Conservation (phyloP, 2,329 filamentous ascomycete genomes). For the Cytospora leucostoma region DNA sequence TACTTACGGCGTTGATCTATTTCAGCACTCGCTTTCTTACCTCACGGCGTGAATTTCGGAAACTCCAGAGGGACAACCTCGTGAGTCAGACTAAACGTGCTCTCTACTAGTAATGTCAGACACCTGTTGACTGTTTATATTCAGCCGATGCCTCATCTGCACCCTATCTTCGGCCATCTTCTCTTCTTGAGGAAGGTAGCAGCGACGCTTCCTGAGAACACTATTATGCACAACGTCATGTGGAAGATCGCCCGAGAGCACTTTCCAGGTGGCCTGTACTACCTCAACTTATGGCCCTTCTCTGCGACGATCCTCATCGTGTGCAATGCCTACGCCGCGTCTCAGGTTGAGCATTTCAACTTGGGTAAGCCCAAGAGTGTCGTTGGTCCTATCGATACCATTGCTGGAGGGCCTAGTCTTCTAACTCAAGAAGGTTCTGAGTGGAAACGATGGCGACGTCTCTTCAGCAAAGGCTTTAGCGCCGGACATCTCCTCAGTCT, state of each 20-base stretch:
- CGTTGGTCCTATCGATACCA: slow-evolving; percentile 29
- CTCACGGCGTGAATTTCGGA: not conserved
- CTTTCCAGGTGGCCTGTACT: slow-evolving; percentile 31
- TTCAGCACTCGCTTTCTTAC: not conserved
- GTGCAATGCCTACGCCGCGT: slow-evolving; percentile 24
- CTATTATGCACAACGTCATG: slow-evolving; percentile 29
- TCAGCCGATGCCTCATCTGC: slow-evolving; percentile 15
- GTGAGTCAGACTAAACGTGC: too few species aligned
- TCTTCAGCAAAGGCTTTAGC: slow-evolving; percentile 32
- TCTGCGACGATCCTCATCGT: slow-evolving; percentile 29
- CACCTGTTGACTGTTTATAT: not conserved
- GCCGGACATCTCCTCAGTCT: slow-evolving; percentile 28
- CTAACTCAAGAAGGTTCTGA: not conserved
- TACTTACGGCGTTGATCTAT: not conserved
- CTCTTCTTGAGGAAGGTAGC: slow-evolving; percentile 27
- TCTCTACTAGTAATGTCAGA: too few species aligned
- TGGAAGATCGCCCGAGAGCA: slow-evolving; percentile 26
- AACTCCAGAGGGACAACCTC: not conserved
- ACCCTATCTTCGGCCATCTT: slow-evolving; percentile 29
- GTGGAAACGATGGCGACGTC: slow-evolving; percentile 33
- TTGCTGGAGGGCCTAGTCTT: slow-evolving; percentile 26
- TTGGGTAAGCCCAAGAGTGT: slow-evolving; percentile 33
- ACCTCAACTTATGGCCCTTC: slow-evolving; percentile 32
- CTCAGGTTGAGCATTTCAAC: slow-evolving; percentile 29
- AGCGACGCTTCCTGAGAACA: slow-evolving; percentile 24